A percentile compares a stretch with the other conserved stretches of the same genome.
Conservation (phyloP, 2,329 filamentous ascomycete species). For the Claviceps sp. region DNA sequence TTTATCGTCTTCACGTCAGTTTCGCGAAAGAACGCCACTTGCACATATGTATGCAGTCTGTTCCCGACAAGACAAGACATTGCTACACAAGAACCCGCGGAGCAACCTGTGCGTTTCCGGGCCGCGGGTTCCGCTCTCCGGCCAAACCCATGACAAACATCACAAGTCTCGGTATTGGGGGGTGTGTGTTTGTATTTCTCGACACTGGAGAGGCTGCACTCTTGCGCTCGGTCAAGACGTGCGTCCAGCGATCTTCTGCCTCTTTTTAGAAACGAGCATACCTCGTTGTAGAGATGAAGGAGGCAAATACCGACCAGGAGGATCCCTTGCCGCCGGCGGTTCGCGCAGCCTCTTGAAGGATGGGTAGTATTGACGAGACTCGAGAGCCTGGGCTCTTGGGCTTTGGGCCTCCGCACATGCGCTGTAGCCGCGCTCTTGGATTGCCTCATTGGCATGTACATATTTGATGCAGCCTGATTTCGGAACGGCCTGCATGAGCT, state of each 20-base stretch:
- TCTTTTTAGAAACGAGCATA: not conserved
- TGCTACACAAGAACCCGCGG: too few relatives aligned
- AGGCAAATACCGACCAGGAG: too few relatives aligned
- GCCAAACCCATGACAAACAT: not conserved
- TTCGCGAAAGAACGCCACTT: too few relatives aligned
- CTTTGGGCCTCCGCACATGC: not conserved
- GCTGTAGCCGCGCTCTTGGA: not conserved
- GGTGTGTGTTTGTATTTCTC: too few relatives aligned
- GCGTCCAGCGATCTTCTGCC: not conserved
- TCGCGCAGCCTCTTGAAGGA: too few relatives aligned
- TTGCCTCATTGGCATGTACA: too few relatives aligned
- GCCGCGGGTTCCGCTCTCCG: not conserved
- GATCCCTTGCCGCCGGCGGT: too few relatives aligned
- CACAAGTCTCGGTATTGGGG: not conserved
- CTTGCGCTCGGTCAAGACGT: slow-evolving; percentile 3
- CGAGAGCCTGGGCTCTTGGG: not conserved
- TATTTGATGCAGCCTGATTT: not conserved
- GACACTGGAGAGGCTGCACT: not conserved
- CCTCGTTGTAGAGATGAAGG: too few relatives aligned
- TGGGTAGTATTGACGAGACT: not conserved
- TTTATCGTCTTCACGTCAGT: too few relatives aligned
- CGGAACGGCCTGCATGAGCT: not conserved
- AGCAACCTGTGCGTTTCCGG: not conserved
- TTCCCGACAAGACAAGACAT: too few relatives aligned
- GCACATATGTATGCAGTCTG: too few relatives aligned